Evolutionary conservation across 805 yeast genomes (phyloP).

Genomic region (Ogataea salicorniae): DNA sequence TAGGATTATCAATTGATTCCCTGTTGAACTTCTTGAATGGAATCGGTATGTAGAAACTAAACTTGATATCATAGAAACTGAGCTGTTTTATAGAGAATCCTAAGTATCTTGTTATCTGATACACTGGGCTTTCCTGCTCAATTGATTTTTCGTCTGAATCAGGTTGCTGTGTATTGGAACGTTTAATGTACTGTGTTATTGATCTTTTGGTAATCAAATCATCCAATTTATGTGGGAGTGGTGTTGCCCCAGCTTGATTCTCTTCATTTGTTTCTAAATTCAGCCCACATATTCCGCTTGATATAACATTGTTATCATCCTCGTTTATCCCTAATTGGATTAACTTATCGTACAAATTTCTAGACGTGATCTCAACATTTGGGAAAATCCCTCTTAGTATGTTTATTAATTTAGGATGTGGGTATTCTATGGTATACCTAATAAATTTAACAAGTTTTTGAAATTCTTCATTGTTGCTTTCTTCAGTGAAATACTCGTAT

Average conservation of each 20-base stretch:
- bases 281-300: conserved; percentile 22
- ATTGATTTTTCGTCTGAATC: not conserved
- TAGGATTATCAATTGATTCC: conserved; percentile 14
- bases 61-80: conserved; percentile 10
- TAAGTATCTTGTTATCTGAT: conserved; percentile 14
- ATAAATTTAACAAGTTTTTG: conserved; percentile 22
- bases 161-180: no score
- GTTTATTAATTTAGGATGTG: conserved; percentile 22
- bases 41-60: conserved; percentile 24
- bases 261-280: no score
- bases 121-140: conserved; percentile 3
- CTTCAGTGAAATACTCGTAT: conserved; percentile 11
- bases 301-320: conserved; percentile 22
- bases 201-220: no score
- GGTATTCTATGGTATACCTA: conserved; percentile 28
- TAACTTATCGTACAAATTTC: conserved; percentile 13
- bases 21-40: conserved; percentile 15
- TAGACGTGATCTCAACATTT: conserved; percentile 8
- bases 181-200: not conserved
- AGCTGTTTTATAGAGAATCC: conserved; percentile 20
- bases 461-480: conserved; percentile 14
- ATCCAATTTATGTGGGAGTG: no score
- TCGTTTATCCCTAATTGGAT: conserved; percentile 8
- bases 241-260: no score
- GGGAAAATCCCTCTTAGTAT: conserved; percentile 15